Evolutionary conservation across 1,284 basidiomycete genomes (phyloP), one percentile per base, ranked within the genome.

Genomic region (Sporisorium graminicola): DNA sequence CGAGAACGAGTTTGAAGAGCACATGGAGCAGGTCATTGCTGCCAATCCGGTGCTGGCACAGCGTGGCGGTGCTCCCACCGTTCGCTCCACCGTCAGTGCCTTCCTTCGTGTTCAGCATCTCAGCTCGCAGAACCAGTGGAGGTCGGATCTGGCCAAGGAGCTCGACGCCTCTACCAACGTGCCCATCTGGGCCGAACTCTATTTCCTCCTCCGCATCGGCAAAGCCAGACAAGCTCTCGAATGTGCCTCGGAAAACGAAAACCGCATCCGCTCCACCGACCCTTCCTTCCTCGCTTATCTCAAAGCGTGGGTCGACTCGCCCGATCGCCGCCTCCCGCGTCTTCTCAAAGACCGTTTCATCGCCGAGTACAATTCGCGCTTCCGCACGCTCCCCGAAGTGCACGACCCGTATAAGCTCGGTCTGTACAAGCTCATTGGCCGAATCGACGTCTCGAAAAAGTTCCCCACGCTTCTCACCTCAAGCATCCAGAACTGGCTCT

Each of bases 401-500:
- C 78, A 82, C 46, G 97, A 98, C 86, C 95, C 95, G 1, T 98
- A 94, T 90, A 98, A 98, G 86, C 90, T 94, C 57, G 95, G 95
- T 0, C 87, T 99, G 35, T 98, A 97, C 89, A 97, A 98, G 85
- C 88, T 99, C 33, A 92, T 99, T 88, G 96, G 95, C 44, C 92
- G 93, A 76, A 90, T 98, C 60, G 96, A 99, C 80, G 90, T 94
- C 2, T 87, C 90, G 7, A 89, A 94, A 60, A 90, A 94, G 67
- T 93, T 91, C 78, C 92, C 95, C 1, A 89, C 91, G 10, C 90
- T 92, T 53, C 93, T 98, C 6, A 97, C 94, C 0, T 89, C 90
- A 18, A 96, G 94, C 8, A 96, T 94, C 5, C 96, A 98, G 85
- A 96, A 98, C 86, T 99, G 97, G 96, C 89, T 98, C 40, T 99